Evolutionary conservation across 75 land plant genomes (phyloP), one percentile per base, ranked within the genome.

Genomic region (Sequoia sempervirens): DNA sequence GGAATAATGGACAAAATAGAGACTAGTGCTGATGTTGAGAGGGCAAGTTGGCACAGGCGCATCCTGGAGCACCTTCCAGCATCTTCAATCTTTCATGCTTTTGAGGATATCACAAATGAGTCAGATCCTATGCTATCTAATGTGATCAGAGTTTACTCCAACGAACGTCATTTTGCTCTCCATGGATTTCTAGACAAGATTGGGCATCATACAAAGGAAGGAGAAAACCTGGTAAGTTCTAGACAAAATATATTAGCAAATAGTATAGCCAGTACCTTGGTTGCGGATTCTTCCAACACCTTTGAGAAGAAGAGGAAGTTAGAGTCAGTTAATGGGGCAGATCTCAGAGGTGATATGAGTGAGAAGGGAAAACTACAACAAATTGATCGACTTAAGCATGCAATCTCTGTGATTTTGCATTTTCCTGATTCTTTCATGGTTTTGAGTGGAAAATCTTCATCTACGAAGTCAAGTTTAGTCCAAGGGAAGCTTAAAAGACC

Each of bases 1-100:
- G 99, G 99, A 64, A 84, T 94, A 61, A 88, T 96, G 89, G 99
- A 97, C 75, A 83, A 75, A 68, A 86, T 82, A 85, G 92, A 91
- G 46, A 86, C 90, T 32, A 12, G 83, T 30, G 84, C 75, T 52
- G 94, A 94, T 58, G 34, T 86, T 58, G 90, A 87, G 5, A 93
- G 90, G 80, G 85, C 89, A 81, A 89, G 72, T 54, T 89, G 94
- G 72, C 99, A 97, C 81, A 83, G 87, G 80, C 83, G 89, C 53
- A 34, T 34, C 36, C 36, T 34, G 0, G 36, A 34, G 36, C 36
- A 34, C 0, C 36, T 34, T 34, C 0, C 36, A 34, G 0, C 36
- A 34, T 34, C 36, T 34, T 34, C 36, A 34, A 34, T 34, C 36
- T 34, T 34, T 34, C 36, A 34, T 34, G 36, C 36, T 34, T 34